Percentiles rank a stretch among this genome's conserved stretches.
These are phyloP conservation scores for Ochromonas danica DNA, from an alignment of 108 stramenopile species.

Conservation along the genomic window DNA sequence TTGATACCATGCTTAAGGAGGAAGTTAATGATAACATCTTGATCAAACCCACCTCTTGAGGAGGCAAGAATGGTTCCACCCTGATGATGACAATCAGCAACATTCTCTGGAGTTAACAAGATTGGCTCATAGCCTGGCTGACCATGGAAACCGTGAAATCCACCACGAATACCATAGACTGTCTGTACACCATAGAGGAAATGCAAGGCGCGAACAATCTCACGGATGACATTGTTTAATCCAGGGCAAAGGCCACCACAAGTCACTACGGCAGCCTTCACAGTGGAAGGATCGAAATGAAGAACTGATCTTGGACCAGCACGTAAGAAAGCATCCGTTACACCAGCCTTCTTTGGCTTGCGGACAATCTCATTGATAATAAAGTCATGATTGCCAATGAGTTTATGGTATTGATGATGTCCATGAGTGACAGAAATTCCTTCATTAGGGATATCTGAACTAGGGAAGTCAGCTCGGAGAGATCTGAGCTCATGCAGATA, in stretches of 20 bases:
- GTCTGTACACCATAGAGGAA: constrained; percentile 78
- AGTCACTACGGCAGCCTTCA: constrained; percentile 93
- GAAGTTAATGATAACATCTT: constrained; percentile 73
- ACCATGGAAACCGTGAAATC: constrained; percentile 77
- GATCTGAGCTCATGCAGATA: neutral
- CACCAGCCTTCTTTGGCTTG: constrained; percentile 56
- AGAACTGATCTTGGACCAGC: constrained; percentile 76
- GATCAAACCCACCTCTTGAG: constrained; percentile 87
- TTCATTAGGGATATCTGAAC: neutral
- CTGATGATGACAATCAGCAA: constrained; percentile 83
- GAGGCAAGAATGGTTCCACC: constrained; percentile 88
- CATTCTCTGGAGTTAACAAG: constrained; percentile 57
- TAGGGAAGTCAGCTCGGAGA: neutral
- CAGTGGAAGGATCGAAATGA: constrained; percentile 81
- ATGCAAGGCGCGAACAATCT: constrained; percentile 74
- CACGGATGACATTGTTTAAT: constrained; percentile 91
- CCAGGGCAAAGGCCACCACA: constrained; percentile 96
- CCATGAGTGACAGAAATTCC: neutral
- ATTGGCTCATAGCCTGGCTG: constrained; percentile 51
- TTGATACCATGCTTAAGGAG: constrained; percentile 65
- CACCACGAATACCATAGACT: constrained; percentile 69
- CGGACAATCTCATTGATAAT: constrained; percentile 77
- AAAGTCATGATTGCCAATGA: constrained; percentile 59
- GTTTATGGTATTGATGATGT: neutral
- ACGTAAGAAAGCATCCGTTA: constrained; percentile 70